Conservation (phyloP, 2,329 filamentous ascomycete genomes). For the Aspergillus aculeatus region DNA sequence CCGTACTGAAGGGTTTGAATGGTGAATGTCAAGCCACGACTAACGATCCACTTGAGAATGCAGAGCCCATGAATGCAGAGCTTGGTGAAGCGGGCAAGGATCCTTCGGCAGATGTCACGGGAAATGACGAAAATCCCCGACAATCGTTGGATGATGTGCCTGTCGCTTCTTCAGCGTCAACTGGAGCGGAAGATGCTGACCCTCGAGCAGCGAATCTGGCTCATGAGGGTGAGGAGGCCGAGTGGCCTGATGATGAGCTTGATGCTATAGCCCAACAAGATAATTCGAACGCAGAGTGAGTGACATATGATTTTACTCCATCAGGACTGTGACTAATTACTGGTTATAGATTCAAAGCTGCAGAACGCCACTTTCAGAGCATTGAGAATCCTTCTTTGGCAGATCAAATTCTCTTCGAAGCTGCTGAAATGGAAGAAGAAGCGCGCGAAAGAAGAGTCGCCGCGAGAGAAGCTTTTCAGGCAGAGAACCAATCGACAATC, state of each 20-base stretch:
- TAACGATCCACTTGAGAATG: neutral
- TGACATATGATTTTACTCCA: neutral
- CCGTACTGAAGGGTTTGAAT: no score
- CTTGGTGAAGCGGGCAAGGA: no score
- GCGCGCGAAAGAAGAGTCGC: slow-evolving; percentile 8
- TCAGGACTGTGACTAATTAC: neutral
- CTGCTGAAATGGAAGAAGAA: slow-evolving; percentile 8
- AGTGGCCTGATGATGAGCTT: neutral
- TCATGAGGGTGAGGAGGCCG: neutral
- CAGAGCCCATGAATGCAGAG: neutral
- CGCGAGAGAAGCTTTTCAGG: slow-evolving; percentile 1
- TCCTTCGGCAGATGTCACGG: neutral
- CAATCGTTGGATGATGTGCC: neutral
- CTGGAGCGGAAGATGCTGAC: neutral
- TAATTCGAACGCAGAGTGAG: neutral
- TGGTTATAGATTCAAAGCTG: slow-evolving; percentile 10
- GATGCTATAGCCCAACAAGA: neutral
- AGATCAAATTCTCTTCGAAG: slow-evolving; percentile 12
- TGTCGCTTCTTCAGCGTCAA: neutral
- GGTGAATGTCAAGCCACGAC: no score
- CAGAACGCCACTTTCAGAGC: slow-evolving; percentile 8
- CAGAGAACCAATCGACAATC: neutral
- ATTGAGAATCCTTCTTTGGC: slow-evolving; percentile 9
- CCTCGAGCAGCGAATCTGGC: neutral
- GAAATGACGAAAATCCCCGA: neutral